Evolutionary conservation across 257 asterid species (phyloP).

Genomic region (Fraxinus pennsylvanica): DNA sequence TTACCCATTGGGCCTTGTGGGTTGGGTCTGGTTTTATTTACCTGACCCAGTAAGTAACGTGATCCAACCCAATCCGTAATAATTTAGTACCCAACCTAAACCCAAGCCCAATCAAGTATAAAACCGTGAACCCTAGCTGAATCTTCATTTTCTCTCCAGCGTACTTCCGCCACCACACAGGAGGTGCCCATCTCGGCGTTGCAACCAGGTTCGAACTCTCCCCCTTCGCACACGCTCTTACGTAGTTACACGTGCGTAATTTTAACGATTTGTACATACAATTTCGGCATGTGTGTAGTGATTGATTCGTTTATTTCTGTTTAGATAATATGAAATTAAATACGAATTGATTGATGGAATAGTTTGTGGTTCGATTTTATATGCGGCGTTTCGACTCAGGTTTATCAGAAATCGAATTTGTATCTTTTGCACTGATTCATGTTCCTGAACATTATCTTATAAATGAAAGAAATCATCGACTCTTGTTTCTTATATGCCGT

Average conservation of each 20-base stretch:
- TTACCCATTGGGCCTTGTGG: too few species aligned
- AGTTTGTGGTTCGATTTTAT: neutral
- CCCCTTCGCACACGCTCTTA: neutral
- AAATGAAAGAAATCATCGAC: too few species aligned
- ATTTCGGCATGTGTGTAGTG: too few species aligned
- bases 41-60: neutral
- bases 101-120: neutral
- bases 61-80: neutral
- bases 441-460: neutral
- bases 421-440: neutral
- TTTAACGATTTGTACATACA: neutral
- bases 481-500: neutral
- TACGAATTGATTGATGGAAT: neutral
- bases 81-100: neutral
- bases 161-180: neutral
- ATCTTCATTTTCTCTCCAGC: neutral
- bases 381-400: neutral
- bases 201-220: neutral
- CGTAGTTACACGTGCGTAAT: too few species aligned
- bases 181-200: neutral
- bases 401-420: neutral
- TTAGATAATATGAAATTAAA: too few species aligned
- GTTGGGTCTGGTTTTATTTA: too few species aligned
- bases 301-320: neutral
- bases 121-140: neutral